phyloP scores from a whole-genome alignment of 148 eudicot species.

The Fagopyrum esculentum region DNA sequence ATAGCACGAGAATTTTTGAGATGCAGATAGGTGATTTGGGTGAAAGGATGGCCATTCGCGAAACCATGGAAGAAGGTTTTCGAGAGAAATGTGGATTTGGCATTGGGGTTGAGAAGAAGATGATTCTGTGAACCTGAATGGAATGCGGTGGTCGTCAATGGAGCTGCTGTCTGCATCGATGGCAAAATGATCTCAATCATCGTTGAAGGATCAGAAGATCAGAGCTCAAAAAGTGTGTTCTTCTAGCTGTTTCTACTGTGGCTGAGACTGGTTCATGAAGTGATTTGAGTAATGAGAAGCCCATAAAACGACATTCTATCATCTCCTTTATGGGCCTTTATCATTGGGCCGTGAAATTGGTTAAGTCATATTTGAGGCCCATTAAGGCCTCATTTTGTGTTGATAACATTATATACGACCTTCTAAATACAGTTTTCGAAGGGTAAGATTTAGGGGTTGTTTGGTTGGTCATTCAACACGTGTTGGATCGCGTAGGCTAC shows the following conservation, averaged over 20 bases:
- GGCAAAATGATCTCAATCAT: conserved; percentile 4
- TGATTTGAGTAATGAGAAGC: not conserved
- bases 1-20: conserved; percentile 11
- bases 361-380: no score
- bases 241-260: not conserved
- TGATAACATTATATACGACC: no score
- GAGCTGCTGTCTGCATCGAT: not conserved
- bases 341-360: no score
- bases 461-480: no score
- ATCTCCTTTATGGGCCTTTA: no score
- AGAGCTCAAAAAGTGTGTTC: not conserved
- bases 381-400: no score
- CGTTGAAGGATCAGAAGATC: not conserved
- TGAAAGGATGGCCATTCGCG: conserved; percentile 8
- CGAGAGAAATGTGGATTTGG: conserved; percentile 19
- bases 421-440: no score
- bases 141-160: conserved; percentile 6
- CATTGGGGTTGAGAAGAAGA: conserved; percentile 10
- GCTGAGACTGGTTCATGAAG: not conserved
- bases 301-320: not conserved
- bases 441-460: no score
- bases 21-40: conserved; percentile 11
- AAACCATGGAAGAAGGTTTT: conserved; percentile 33
- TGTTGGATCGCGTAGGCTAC: no score
- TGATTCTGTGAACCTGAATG: conserved; percentile 14